These are phyloP conservation scores for Quercus suber DNA, from an alignment of 306 rosid genomes.

Conservation along the genomic window DNA sequence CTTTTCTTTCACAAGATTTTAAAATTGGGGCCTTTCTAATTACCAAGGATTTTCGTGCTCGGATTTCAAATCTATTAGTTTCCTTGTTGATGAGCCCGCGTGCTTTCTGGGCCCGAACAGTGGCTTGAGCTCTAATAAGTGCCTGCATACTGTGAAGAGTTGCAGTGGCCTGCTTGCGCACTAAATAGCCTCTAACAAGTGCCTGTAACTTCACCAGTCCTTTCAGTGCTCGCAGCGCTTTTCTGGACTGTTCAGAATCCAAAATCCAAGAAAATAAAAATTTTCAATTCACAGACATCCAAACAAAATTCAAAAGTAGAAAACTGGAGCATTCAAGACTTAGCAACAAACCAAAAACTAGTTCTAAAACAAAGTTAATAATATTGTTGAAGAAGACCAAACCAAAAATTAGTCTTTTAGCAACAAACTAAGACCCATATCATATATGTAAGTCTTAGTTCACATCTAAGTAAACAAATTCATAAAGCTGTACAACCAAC, in stretches of 20 bases:
- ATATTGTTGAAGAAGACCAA: not conserved
- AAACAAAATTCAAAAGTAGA: not conserved
- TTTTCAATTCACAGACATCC: not conserved
- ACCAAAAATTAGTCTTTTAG: not conserved
- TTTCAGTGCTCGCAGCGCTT: conserved; percentile 82
- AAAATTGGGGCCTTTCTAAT: conserved; percentile 2
- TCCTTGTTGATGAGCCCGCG: conserved; percentile 34
- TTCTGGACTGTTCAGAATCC: conserved; percentile 60
- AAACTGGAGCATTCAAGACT: conserved; percentile 3
- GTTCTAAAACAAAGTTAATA: not conserved
- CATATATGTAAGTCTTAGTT: not conserved
- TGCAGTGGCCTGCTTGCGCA: conserved; percentile 78
- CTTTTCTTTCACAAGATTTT: not conserved
- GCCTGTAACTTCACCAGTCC: conserved; percentile 92
- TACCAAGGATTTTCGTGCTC: conserved; percentile 74
- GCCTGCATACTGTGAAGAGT: conserved; percentile 86
- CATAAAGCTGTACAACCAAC: not conserved
- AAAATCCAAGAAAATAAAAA: not conserved
- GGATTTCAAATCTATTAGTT: conserved; percentile 39
- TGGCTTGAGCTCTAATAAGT: conserved; percentile 78
- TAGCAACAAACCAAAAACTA: not conserved
- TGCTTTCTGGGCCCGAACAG: conserved; percentile 62
- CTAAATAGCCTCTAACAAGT: conserved; percentile 80
- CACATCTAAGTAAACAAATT: not conserved
- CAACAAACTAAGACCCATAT: not conserved